Evolutionary conservation across 2,329 filamentous ascomycete species (phyloP).

Genomic region (Colletotrichum sp.): DNA sequence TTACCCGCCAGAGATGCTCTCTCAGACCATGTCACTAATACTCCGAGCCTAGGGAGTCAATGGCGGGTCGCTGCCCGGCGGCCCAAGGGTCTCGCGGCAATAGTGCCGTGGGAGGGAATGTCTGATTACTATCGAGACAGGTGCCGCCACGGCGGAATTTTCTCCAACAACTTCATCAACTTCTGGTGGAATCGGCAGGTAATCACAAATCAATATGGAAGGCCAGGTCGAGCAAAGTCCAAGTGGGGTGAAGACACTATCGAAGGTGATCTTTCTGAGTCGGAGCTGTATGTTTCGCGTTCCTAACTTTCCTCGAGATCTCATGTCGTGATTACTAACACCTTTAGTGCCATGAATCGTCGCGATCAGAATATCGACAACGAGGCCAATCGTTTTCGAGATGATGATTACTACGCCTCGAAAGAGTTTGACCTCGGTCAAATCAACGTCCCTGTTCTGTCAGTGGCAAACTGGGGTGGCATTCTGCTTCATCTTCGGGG

Average conservation of each 20-base stretch:
- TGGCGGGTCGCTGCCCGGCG: constrained; percentile 53
- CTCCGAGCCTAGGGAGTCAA: constrained; percentile 34
- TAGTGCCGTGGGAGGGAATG: constrained; percentile 59
- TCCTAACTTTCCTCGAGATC: too few relatives aligned
- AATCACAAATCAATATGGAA: constrained; percentile 72
- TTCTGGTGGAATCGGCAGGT: constrained; percentile 75
- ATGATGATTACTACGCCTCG: constrained; percentile 67
- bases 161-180: constrained; percentile 62
- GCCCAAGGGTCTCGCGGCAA: constrained; percentile 51
- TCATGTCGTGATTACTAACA: constrained; percentile 35
- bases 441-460: constrained; percentile 70
- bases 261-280: constrained; percentile 60
- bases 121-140: constrained; percentile 61
- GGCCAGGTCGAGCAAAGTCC: constrained; percentile 40
- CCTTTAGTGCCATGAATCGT: constrained; percentile 49
- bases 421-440: constrained; percentile 70
- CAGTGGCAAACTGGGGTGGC: constrained; percentile 74
- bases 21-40: constrained; percentile 14
- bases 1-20: too few relatives aligned
- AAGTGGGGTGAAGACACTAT: constrained; percentile 55
- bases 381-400: constrained; percentile 58
- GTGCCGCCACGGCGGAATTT: constrained; percentile 65
- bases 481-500: constrained; percentile 72
- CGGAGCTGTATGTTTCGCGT: too few relatives aligned
- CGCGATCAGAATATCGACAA: constrained; percentile 52